Base-by-base conservation (phyloP, 164 flowering plant species). In the Berberis thunbergii region DNA sequence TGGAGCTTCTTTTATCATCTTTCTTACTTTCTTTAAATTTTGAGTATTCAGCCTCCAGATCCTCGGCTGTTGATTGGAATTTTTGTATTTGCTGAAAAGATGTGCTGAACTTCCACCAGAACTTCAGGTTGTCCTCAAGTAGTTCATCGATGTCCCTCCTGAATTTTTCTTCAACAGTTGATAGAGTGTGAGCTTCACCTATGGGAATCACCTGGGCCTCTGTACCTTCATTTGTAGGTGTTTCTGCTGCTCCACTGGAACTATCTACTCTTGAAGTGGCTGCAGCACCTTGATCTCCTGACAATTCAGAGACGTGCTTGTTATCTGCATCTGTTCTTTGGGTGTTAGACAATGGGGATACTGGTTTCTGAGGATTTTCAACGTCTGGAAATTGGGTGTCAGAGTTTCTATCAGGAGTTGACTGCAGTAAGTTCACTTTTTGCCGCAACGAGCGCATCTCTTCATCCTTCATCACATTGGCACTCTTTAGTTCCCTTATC, bases 41-140 rank as follows among this genome's bases (percentile, higher is more conserved):
- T 4, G 66, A 57, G 56, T 73, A 43, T 58, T 86, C 92, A 8
- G 69, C 70, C 43, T 76, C 70, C 8, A 89, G 64, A 64, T 86
- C 92, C 43, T 80, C 39, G 2, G 79, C 73, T 64, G 53, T 70
- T 6, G 82, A 78, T 46, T 79, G 84, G 70, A 79, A 86, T 53
- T 81, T 82, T 67, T 86, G 89, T 56, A 87, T 75, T 67, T 83
- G 80, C 57, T 76, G 78, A 53, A 82, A 84, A 38, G 85, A 60
- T 49, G 81, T 67, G 72, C 89, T 84, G 74, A 84, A 85, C 62
- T 81, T 79, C 43, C 84, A 67, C 91, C 86, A 86, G 79, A 84
- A 84, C 62, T 79, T 79, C n/a, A 83, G 70, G 75, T 86, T 87
- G 69, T 82, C 81, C 70, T 85, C 94, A 12, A 87, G 75, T 13